Evolutionary conservation across 495 filamentous ascomycete species (phyloP).

Genomic region (Hypoxylon rickii): DNA sequence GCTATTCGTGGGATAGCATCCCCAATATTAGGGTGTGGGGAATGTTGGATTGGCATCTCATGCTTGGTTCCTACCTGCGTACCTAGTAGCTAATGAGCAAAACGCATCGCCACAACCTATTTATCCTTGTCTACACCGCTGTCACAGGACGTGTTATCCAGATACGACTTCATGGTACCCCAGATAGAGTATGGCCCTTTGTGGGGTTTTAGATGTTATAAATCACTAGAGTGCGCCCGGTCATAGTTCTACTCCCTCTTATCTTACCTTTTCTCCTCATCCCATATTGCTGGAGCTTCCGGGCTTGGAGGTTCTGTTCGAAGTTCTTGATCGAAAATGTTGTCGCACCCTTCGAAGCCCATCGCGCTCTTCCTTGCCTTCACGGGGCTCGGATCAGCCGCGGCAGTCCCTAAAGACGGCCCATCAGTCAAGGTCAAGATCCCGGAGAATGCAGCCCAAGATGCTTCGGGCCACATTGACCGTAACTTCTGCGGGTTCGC

Average conservation of each 20-base stretch:
- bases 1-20: conserved; percentile 15
- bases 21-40: conserved; percentile 11
- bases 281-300: background rate
- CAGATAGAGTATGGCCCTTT: background rate
- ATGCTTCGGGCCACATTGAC: conserved; percentile 24
- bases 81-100: no score
- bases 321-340: conserved; percentile 9
- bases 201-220: conserved; percentile 5
- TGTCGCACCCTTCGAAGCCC: background rate
- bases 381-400: conserved; percentile 5
- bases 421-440: conserved; percentile 20
- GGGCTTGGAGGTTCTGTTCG: background rate
- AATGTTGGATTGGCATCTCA: conserved; percentile 7
- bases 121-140: conserved; percentile 1
- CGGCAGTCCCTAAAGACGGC: conserved; percentile 5
- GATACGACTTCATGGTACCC: conserved; percentile 9
- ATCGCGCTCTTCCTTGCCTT: conserved; percentile 18
- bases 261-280: background rate
- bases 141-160: background rate
- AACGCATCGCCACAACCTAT: conserved; percentile 5
- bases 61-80: background rate
- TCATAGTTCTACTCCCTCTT: background rate
- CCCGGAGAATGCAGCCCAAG: background rate
- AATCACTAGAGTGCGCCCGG: background rate
- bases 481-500: conserved; percentile 33